phyloP scores from a whole-genome alignment of 192 early-diverging fungal species.

The Backusella liffmaniae region DNA sequence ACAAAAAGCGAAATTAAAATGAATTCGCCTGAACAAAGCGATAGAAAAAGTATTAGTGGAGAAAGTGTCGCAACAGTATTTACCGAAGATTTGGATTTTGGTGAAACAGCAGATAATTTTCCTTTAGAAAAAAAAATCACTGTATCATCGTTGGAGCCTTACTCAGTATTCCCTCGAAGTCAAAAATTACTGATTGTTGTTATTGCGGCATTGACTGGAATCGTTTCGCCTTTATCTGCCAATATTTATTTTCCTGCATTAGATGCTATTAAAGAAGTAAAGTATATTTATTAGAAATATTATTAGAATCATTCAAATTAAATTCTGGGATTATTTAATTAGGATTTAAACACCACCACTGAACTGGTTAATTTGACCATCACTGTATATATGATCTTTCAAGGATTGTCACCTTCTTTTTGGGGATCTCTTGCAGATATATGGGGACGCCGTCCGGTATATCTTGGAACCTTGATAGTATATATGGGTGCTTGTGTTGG shows the following conservation, averaged over 20 bases:
- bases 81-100: not conserved
- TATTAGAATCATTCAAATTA: not conserved
- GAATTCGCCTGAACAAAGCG: not conserved
- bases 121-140: not conserved
- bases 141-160: constrained; percentile 1
- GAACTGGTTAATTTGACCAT: constrained; percentile 36
- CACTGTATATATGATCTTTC: constrained; percentile 39
- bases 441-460: constrained; percentile 41
- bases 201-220: constrained; percentile 33
- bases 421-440: constrained; percentile 45
- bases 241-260: constrained; percentile 32
- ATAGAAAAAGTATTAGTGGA: not conserved
- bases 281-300: not conserved
- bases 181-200: constrained; percentile 33
- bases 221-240: constrained; percentile 27
- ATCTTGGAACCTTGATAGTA: constrained; percentile 29
- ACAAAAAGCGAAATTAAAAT: not conserved
- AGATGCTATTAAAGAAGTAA: constrained; percentile 23
- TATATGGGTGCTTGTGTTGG: constrained; percentile 37
- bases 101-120: not conserved
- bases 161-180: constrained; percentile 17
- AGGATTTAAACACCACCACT: constrained; percentile 29
- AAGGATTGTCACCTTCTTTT: constrained; percentile 38
- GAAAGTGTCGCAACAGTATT: not conserved
- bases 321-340: not conserved